phyloP scores from a whole-genome alignment of 345 rosid species.

The Syzygium oleosum region DNA sequence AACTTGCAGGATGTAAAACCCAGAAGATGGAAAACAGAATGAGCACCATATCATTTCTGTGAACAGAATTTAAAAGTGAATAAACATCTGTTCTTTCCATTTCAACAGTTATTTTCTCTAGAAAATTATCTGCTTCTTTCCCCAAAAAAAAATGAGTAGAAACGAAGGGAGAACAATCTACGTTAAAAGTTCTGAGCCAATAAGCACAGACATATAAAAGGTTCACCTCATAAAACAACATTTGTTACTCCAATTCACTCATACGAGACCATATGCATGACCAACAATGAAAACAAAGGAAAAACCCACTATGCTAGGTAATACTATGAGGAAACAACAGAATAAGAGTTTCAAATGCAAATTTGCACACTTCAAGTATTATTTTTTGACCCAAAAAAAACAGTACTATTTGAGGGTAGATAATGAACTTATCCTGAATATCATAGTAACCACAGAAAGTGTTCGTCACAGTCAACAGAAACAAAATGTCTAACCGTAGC shows the following conservation, averaged over 20 bases:
- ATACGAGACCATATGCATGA: neutral
- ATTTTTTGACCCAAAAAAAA: neutral
- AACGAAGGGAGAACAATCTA: neutral
- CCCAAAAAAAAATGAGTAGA: neutral
- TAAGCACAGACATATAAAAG: neutral
- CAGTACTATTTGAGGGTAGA: neutral
- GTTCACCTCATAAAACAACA: neutral
- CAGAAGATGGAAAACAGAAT: neutral
- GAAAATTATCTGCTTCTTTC: neutral
- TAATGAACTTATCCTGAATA: neutral
- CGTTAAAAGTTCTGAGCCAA: neutral
- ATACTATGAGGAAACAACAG: neutral
- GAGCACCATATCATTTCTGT: neutral
- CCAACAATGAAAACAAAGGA: neutral
- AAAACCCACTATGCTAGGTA: neutral
- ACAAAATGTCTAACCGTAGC: neutral
- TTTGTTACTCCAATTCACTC: neutral
- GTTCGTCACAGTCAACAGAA: neutral
- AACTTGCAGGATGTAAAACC: neutral
- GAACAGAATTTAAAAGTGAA: neutral
- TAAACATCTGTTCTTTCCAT: neutral
- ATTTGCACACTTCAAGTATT: neutral
- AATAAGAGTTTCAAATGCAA: neutral
- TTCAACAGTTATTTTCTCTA: neutral
- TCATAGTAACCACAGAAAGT: neutral